phyloP scores from a whole-genome alignment of 345 rosid genomes.

The Raphanus sativus region DNA sequence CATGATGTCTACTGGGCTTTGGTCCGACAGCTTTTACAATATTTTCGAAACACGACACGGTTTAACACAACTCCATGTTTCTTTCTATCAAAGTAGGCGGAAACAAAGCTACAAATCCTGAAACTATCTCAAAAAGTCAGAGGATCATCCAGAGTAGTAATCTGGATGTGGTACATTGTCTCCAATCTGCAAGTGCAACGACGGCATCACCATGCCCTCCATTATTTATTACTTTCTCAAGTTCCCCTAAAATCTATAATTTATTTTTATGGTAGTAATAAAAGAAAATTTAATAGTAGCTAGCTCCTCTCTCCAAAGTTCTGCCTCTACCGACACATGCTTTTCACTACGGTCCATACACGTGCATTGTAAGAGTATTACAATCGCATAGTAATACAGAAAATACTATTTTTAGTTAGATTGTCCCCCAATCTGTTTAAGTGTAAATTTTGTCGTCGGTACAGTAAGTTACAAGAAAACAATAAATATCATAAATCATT shows the following conservation, averaged over 20 bases:
- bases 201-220: constrained; percentile 12
- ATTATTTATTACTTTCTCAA: not conserved
- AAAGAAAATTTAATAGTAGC: not conserved
- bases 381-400: constrained; percentile 4
- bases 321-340: constrained; percentile 31
- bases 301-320: constrained; percentile 1
- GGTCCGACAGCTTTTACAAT: not conserved
- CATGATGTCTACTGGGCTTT: not conserved
- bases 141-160: not conserved
- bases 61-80: not conserved
- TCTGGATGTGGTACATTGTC: constrained; percentile 17
- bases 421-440: not conserved
- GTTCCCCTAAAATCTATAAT: not conserved
- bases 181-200: not conserved
- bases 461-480: not conserved
- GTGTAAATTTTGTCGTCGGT: not conserved
- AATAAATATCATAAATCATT: not conserved
- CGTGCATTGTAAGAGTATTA: constrained; percentile 8
- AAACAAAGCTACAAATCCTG: not conserved
- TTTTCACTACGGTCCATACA: constrained; percentile 25
- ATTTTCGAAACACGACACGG: too few relatives aligned
- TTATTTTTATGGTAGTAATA: not conserved
- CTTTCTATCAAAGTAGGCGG: not conserved
- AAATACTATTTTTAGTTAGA: not conserved
- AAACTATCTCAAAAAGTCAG: not conserved